These are phyloP conservation scores for Silene uniflora DNA, from an alignment of 148 eudicot genomes.

Conservation along the genomic window DNA sequence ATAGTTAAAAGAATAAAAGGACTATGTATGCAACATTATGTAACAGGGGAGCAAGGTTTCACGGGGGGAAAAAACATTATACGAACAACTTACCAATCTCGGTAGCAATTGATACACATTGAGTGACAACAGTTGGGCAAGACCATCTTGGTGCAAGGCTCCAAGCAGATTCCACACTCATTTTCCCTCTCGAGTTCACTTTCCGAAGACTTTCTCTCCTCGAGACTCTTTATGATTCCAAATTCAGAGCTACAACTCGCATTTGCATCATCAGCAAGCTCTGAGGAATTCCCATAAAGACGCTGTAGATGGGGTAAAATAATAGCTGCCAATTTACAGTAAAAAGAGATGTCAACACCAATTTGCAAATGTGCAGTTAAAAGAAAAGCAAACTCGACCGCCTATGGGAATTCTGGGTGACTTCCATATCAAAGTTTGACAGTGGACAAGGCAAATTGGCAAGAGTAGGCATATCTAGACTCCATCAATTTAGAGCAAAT, in stretches of 20 bases:
- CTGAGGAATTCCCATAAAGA: slow-evolving; percentile 33
- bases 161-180: too few species aligned
- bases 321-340: slow-evolving; percentile 36
- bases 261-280: slow-evolving; percentile 26
- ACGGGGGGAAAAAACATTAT: too few species aligned
- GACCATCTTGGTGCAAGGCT: too few species aligned
- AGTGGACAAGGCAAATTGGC: neutral
- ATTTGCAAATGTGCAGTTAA: neutral
- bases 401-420: neutral
- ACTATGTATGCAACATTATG: too few species aligned
- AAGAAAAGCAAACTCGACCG: neutral
- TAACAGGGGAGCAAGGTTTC: too few species aligned
- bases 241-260: slow-evolving; percentile 19
- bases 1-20: too few species aligned
- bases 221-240: slow-evolving; percentile 22
- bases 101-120: too few species aligned
- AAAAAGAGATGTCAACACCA: neutral
- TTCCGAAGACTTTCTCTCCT: too few species aligned
- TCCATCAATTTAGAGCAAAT: neutral
- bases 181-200: too few species aligned
- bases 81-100: too few species aligned
- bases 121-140: too few species aligned
- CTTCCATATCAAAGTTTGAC: neutral
- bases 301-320: slow-evolving; percentile 59
- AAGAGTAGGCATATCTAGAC: neutral